Percentiles rank a stretch among this genome's conserved stretches.
Conservation (phyloP, 2,329 filamentous ascomycete genomes). For the Didymella pomorum region DNA sequence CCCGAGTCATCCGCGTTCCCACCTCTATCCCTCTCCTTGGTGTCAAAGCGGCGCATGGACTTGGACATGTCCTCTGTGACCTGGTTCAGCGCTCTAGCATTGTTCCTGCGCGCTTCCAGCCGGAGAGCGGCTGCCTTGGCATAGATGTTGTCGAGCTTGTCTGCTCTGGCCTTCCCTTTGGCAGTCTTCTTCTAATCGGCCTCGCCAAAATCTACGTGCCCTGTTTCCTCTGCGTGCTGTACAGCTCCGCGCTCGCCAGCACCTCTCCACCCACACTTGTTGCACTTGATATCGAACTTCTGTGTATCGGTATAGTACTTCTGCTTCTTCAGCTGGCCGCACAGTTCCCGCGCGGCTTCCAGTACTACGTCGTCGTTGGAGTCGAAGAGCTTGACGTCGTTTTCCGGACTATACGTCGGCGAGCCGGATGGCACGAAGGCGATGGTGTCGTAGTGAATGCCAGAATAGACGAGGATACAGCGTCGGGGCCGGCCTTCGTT, state of each 20-base stretch:
- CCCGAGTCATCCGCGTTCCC: neutral
- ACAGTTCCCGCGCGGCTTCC: slow-evolving; percentile 65
- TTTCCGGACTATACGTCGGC: slow-evolving; percentile 70
- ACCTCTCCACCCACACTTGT: slow-evolving; percentile 73
- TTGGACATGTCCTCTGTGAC: neutral
- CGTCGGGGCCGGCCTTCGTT: slow-evolving; percentile 73
- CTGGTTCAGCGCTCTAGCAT: neutral
- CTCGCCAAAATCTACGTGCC: slow-evolving; percentile 51
- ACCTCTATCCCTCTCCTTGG: neutral
- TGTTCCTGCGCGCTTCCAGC: neutral
- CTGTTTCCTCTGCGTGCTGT: slow-evolving; percentile 68
- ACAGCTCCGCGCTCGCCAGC: slow-evolving; percentile 70
- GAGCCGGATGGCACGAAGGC: slow-evolving; percentile 71
- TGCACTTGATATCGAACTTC: slow-evolving; percentile 80
- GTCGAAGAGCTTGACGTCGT: slow-evolving; percentile 80
- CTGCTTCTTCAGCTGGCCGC: slow-evolving; percentile 67
- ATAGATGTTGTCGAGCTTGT: neutral
- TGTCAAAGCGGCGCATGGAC: neutral
- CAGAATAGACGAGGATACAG: slow-evolving; percentile 86
- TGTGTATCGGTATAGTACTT: slow-evolving; percentile 92
- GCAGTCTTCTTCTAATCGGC: slow-evolving; percentile 24
- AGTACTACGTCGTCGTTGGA: slow-evolving; percentile 63
- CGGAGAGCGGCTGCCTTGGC: neutral
- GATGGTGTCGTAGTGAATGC: slow-evolving; percentile 92
- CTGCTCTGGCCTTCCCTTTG: neutral